Evolutionary conservation across 2,329 filamentous ascomycete genomes (phyloP).

Genomic region (Shiraia bambusicola): DNA sequence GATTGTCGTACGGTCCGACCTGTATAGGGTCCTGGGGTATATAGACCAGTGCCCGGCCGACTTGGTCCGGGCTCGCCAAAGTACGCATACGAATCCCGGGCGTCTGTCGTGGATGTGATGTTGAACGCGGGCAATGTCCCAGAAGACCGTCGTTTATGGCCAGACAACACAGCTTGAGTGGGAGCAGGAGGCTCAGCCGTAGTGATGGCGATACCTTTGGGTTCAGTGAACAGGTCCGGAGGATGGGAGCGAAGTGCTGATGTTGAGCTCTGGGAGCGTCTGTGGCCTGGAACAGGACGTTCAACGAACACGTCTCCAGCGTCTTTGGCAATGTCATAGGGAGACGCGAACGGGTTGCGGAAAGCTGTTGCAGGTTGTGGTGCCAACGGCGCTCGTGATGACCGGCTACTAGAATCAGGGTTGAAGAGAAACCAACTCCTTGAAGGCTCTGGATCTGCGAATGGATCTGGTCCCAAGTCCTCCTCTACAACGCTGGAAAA

Average conservation of each 20-base stretch:
- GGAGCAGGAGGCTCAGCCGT: slow-evolving; percentile 27
- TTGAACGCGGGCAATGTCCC: slow-evolving; percentile 30
- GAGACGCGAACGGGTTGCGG: slow-evolving; percentile 36
- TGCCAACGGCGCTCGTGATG: slow-evolving; percentile 19
- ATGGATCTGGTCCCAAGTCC: too few relatives aligned
- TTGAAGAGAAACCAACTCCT: slow-evolving; percentile 28
- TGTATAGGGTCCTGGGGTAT: slow-evolving; percentile 16
- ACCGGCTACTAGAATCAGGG: slow-evolving; percentile 18
- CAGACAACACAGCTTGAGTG: slow-evolving; percentile 24
- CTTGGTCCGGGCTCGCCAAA: slow-evolving; percentile 42
- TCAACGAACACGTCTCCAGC: slow-evolving; percentile 30
- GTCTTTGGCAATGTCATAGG: slow-evolving; percentile 27
- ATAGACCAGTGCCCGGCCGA: slow-evolving; percentile 32
- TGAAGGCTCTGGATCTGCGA: slow-evolving; percentile 28
- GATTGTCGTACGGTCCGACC: slow-evolving; percentile 39
- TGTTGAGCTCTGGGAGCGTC: slow-evolving; percentile 31
- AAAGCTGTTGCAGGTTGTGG: slow-evolving; percentile 30
- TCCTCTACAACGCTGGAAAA: too few relatives aligned
- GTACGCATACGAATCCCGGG: slow-evolving; percentile 31
- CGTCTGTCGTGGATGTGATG: slow-evolving; percentile 21
- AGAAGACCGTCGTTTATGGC: slow-evolving; percentile 24
- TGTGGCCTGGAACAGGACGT: slow-evolving; percentile 20
- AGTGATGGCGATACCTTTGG: slow-evolving; percentile 33
- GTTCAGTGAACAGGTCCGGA: slow-evolving; percentile 27
- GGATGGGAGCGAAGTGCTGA: slow-evolving; percentile 36